Base-by-base conservation (phyloP, 257 asterid species). In the Solanum pinnatisectum region DNA sequence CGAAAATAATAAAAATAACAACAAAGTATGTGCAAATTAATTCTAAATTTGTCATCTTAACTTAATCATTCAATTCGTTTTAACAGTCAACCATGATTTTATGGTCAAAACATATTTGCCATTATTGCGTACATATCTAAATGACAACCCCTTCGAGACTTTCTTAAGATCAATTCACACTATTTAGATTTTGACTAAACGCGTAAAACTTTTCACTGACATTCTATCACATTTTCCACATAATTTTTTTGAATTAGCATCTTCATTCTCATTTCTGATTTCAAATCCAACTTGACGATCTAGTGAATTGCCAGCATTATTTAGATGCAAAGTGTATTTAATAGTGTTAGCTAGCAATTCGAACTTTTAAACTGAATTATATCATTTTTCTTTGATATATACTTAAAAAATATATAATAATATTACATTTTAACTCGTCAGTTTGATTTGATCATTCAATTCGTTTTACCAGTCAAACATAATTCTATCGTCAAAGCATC, bases 71-170 rank as follows among this genome's bases (percentile, higher is more conserved):
- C 30, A 63, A 23, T 60, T 60, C 14, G 0, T 20, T 60, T n/a
- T 10, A 63, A 11, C 3, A 63, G 6, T 23, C 0, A n/a, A 1
- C 1, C 15, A n/a, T n/a, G 3, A 23, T 63, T 63, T 0, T 63
- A 23, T 3, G 0, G 6, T 63, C 15, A 63, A 63, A 63, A 4
- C 3, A 63, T 23, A 1, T 63, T 63, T 3, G 3, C 6, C 6
- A 63, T 63, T 10, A 4, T 10, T 10, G 1, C 3, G 8, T 63
- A n/a, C 15, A 9, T n/a, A 63, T 4, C 15, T 20, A 0, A 63
- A 63, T 15, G 4, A 63, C 2, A 56, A 49, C 1, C n/a, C 10
- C n/a, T 56, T 56, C 65, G 2, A 56, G 27, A 23, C 71, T n/a
- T 60, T 60, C 14, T 60, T 60, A 23, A 22, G 16, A 63, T n/a